Base-by-base conservation (phyloP, 106 monocot genomes). In the Gastrodia elata region DNA sequence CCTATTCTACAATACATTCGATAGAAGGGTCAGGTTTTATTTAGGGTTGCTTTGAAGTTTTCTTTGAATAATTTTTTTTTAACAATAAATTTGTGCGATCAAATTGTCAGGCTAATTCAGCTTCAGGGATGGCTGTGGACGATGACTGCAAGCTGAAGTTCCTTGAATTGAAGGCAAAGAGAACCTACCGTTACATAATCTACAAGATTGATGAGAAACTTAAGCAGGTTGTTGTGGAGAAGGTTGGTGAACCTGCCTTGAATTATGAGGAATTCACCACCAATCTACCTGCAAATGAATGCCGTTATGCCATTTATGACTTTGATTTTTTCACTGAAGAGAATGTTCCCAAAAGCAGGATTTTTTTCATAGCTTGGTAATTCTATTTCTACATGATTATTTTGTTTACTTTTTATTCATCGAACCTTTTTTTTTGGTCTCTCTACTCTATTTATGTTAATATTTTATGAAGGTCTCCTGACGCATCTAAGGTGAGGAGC, bases 301-400 rank as follows among this genome's bases (percentile, higher is more conserved):
- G 74, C 16, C 18, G 74, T 30, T 74, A 74, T 5, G 64, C 74
- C 4, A 74, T 74, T 32, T 74, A 38, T 40, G 87, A 87, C 72
- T 87, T 81, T 44, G 70, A 71, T 43, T 71, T 41, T 42, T 27
- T 71, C 42, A 71, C 39, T 14, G 70, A 39, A 18, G 70, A 71
- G 42, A 71, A 71, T 42, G 40, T 39, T 28, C 70, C 27, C 7
- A 71, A 71, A 18, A 71, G 70, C 70, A 71, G 16, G 42, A 71
- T 71, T 25, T 71, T 71, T 42, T 71, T 71, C 40, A 70, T 70
- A 41, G 70, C 70, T 0, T 70, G 70, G 70, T 70, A 70, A 42
- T 37, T 37, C 26, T 36, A 11, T 67, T 37, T 37, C 37, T 67
- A 1, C 33, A 67, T 67, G 37, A 37, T 34, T 37, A 16, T 37